A percentile compares a stretch with the other conserved stretches of the same genome.
phyloP scores from a whole-genome alignment of 352 stramenopile species.

The Phytopythium montanum region DNA sequence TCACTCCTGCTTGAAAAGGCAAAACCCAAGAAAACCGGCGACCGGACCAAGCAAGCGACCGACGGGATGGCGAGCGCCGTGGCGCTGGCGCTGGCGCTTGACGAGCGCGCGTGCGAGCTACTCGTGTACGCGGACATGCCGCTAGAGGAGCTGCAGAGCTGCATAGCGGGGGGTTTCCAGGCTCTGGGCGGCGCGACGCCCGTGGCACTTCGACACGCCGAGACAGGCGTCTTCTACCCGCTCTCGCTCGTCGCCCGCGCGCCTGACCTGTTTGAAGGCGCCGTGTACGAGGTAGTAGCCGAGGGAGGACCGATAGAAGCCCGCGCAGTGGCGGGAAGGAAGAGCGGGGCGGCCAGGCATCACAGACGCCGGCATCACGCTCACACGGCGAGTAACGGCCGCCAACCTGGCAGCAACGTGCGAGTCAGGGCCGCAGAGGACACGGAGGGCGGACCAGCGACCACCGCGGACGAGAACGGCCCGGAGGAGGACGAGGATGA shows the following conservation, averaged over 20 bases:
- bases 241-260: constrained; percentile 58
- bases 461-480: constrained; percentile 21
- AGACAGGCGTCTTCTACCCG: constrained; percentile 53
- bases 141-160: constrained; percentile 48
- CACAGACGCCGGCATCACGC: constrained; percentile 4
- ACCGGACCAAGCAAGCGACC: background rate
- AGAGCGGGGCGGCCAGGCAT: background rate
- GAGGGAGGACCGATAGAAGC: constrained; percentile 8
- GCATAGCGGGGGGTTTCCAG: constrained; percentile 43
- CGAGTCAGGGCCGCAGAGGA: constrained; percentile 10
- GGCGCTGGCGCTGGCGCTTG: constrained; percentile 36
- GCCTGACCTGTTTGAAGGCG: constrained; percentile 48
- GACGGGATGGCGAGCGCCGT: constrained; percentile 20
- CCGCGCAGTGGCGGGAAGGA: background rate
- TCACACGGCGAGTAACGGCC: background rate
- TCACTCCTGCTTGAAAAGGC: constrained; percentile 4
- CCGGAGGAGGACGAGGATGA: constrained; percentile 14
- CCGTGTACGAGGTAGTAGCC: constrained; percentile 40
- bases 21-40: constrained; percentile 3
- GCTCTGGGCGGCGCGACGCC: constrained; percentile 6
- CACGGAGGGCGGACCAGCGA: constrained; percentile 6
- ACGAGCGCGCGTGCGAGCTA: constrained; percentile 26
- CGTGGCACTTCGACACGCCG: constrained; percentile 21
- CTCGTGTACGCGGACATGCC: constrained; percentile 33
- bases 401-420: constrained; percentile 9